Conservation (phyloP, 2,329 filamentous ascomycete species). For the Hirsutella rhossiliensis region DNA sequence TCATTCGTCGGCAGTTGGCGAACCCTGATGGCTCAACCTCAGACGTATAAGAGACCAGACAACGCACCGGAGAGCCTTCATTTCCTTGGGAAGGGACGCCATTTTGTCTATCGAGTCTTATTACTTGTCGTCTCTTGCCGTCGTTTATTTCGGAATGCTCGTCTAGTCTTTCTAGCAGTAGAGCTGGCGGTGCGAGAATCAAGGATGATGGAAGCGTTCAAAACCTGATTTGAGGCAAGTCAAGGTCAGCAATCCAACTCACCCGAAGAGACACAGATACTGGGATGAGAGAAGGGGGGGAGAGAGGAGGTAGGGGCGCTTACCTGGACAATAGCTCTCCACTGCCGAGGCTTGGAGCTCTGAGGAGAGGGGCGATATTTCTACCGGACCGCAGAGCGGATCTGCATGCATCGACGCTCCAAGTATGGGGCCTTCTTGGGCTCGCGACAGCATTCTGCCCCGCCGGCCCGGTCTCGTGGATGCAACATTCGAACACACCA, state of each 20-base stretch:
- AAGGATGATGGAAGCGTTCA: not conserved
- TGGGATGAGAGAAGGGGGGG: too few species aligned
- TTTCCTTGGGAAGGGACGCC: conserved; percentile 35
- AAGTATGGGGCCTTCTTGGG: not conserved
- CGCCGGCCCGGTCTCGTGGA: not conserved
- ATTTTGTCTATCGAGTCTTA: conserved; percentile 7
- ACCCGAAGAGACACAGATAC: too few species aligned
- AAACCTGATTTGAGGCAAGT: not conserved
- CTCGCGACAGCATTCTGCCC: not conserved
- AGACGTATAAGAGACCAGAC: conserved; percentile 2
- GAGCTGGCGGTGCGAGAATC: not conserved
- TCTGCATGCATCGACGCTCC: too few species aligned
- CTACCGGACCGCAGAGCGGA: too few species aligned
- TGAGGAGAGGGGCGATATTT: not conserved
- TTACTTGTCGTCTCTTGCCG: too few species aligned
- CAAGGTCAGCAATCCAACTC: too few species aligned
- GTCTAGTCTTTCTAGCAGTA: not conserved
- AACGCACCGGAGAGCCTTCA: conserved; percentile 50
- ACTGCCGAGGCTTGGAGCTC: not conserved
- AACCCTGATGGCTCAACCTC: conserved; percentile 10
- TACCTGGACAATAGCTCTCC: too few species aligned
- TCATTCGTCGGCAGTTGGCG: not conserved
- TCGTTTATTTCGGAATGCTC: not conserved
- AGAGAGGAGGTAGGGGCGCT: too few species aligned
- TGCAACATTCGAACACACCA: not conserved